Percentiles rank a stretch among this genome's conserved stretches.
These are phyloP conservation scores for Plasmodium vinckei DNA, from an alignment of 169 alveolate species.

Conservation along the genomic window DNA sequence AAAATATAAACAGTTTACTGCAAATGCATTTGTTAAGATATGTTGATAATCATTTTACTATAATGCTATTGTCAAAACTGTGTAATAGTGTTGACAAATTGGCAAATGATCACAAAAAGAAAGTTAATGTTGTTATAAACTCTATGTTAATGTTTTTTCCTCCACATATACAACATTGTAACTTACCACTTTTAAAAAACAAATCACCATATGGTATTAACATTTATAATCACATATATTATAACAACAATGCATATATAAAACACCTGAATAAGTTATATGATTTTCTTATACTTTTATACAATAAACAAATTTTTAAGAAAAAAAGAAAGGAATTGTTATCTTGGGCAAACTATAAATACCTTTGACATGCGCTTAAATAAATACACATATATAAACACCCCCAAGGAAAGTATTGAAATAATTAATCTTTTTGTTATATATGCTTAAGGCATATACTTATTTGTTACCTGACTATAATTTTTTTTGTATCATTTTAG, in stretches of 20 bases:
- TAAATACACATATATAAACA: not conserved
- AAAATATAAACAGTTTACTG: slow-evolving; percentile 37
- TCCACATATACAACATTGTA: slow-evolving; percentile 27
- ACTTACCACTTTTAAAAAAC: not conserved
- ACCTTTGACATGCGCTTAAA: slow-evolving; percentile 4
- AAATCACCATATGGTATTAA: slow-evolving; percentile 5
- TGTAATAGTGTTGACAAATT: slow-evolving; percentile 65
- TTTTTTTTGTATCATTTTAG: too few species aligned
- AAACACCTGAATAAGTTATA: slow-evolving; percentile 44
- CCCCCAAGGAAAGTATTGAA: too few species aligned
- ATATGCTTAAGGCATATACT: too few species aligned
- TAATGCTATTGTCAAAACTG: slow-evolving; percentile 40
- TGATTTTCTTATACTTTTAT: slow-evolving; percentile 32
- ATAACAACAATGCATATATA: slow-evolving; percentile 48
- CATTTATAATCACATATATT: slow-evolving; percentile 64
- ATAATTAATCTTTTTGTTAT: too few species aligned
- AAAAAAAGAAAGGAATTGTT: slow-evolving; percentile 68
- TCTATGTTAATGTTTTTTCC: slow-evolving; percentile 34
- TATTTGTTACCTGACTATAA: too few species aligned
- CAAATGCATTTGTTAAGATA: slow-evolving; percentile 55
- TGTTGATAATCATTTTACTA: slow-evolving; percentile 56
- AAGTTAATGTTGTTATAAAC: slow-evolving; percentile 35
- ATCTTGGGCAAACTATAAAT: slow-evolving; percentile 71
- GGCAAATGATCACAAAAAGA: slow-evolving; percentile 66
- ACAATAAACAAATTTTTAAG: slow-evolving; percentile 52